phyloP scores from a whole-genome alignment of 441 rosid genomes.

The Adansonia rubrostipa region DNA sequence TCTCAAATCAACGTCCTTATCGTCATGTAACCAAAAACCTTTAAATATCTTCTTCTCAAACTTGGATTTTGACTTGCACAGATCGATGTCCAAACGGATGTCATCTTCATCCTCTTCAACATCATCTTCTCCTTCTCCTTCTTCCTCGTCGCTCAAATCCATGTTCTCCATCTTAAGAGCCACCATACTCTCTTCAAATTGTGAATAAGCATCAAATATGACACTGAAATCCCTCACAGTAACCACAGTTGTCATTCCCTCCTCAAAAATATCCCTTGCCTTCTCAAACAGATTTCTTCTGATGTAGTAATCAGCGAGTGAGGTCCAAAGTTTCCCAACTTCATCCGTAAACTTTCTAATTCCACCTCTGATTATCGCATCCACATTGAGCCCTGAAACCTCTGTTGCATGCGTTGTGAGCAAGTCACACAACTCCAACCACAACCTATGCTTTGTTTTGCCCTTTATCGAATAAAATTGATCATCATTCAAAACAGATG shows the following conservation, averaged over 20 bases:
- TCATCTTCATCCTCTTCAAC: conserved; percentile 53
- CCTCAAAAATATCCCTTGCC: conserved; percentile 90
- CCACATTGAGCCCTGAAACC: conserved; percentile 89
- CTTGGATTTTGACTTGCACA: conserved; percentile 37
- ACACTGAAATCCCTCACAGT: conserved; percentile 93
- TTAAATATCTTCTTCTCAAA: conserved; percentile 73
- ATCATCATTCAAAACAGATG: conserved; percentile 86
- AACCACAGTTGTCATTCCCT: conserved; percentile 91
- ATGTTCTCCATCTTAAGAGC: conserved; percentile 69
- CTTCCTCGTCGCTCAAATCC: conserved; percentile 75
- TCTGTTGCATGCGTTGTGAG: conserved; percentile 78
- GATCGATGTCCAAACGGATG: conserved; percentile 61
- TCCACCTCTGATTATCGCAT: conserved; percentile 93
- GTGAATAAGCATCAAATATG: conserved; percentile 79
- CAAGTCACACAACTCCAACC: conserved; percentile 91
- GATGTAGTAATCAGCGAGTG: conserved; percentile 92
- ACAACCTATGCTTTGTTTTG: conserved; percentile 80
- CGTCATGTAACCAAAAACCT: conserved; percentile 84
- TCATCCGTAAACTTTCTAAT: conserved; percentile 89
- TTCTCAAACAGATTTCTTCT: conserved; percentile 84
- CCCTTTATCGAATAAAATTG: conserved; percentile 82
- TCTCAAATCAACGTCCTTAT: conserved; percentile 78
- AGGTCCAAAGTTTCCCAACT: conserved; percentile 93
- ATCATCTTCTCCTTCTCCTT: conserved; percentile 51
- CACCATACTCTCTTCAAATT: conserved; percentile 83